Percentiles rank a stretch among this genome's conserved stretches.
These are phyloP conservation scores for Cicer yamashitae DNA, from an alignment of 306 rosid species.

Conservation along the genomic window DNA sequence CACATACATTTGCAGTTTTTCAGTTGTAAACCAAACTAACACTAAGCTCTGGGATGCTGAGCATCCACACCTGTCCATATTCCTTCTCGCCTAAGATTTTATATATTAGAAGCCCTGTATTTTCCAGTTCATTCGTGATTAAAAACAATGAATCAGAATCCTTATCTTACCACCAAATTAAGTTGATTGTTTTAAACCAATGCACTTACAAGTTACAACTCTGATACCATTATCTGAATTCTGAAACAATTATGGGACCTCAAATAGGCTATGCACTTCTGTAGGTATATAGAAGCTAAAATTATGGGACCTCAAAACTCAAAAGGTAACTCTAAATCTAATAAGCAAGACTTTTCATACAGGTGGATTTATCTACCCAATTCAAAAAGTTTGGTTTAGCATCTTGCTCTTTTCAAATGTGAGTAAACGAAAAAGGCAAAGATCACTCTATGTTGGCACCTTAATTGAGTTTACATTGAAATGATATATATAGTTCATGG, in stretches of 20 bases:
- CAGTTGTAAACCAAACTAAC: background rate
- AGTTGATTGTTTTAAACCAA: background rate
- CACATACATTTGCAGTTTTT: background rate
- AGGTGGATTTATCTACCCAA: background rate
- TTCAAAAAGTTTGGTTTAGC: conserved; percentile 6
- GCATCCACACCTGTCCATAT: background rate
- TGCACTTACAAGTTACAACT: background rate
- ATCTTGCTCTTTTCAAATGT: conserved; percentile 19
- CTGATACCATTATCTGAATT: background rate
- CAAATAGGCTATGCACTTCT: background rate
- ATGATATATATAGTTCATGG: too few relatives aligned
- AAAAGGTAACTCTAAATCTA: background rate
- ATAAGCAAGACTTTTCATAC: conserved; percentile 15
- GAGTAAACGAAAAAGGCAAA: background rate
- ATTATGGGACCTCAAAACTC: background rate
- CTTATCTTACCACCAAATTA: background rate
- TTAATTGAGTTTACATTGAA: too few relatives aligned
- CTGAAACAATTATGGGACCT: background rate
- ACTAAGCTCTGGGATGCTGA: too few relatives aligned
- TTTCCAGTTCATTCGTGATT: background rate
- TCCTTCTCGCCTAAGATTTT: conserved; percentile 10
- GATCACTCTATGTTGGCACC: background rate
- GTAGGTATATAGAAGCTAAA: background rate
- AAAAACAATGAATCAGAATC: background rate
- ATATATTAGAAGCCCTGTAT: background rate